A percentile compares a stretch with the other conserved stretches of the same genome.
phyloP scores from a whole-genome alignment of 176 grass and related monocot species.

The Carex kokanica region DNA sequence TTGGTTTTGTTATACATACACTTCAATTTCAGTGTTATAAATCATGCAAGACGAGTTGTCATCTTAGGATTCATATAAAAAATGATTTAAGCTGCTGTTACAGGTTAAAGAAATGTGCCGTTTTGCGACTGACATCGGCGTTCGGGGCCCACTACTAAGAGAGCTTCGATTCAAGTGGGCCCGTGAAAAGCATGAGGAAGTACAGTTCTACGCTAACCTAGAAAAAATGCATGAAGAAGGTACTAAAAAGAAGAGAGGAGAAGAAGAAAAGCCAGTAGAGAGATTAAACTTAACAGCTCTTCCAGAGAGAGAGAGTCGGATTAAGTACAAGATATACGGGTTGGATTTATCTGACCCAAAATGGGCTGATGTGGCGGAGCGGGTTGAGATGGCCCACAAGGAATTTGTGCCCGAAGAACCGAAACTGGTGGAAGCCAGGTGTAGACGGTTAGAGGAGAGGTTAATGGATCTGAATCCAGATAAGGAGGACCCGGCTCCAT shows the following conservation, averaged over 20 bases:
- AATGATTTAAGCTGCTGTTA: neutral
- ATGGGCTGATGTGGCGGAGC: slow-evolving; percentile 81
- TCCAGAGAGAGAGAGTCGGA: slow-evolving; percentile 70
- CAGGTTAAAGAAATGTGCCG: slow-evolving; percentile 92
- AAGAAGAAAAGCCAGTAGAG: slow-evolving; percentile 15
- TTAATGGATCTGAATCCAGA: slow-evolving; percentile 48
- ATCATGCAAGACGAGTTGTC: neutral
- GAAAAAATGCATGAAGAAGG: slow-evolving; percentile 49
- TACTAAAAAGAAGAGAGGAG: slow-evolving; percentile 21
- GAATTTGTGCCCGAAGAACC: slow-evolving; percentile 58
- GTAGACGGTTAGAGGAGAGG: slow-evolving; percentile 60
- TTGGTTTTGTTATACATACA: neutral
- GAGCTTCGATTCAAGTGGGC: slow-evolving; percentile 99
- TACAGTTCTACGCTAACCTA: slow-evolving; percentile 67
- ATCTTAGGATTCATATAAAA: neutral
- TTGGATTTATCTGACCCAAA: slow-evolving; percentile 73
- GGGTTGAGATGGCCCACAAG: slow-evolving; percentile 43
- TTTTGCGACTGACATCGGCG: slow-evolving; percentile 73
- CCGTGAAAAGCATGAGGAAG: slow-evolving; percentile 79
- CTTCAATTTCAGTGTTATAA: neutral
- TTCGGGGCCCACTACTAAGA: slow-evolving; percentile 70
- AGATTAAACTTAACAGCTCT: slow-evolving; percentile 40
- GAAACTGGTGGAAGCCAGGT: slow-evolving; percentile 57
- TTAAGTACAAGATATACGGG: slow-evolving; percentile 81
- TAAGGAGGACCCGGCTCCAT: slow-evolving; percentile 36